A percentile compares a stretch with the other conserved stretches of the same genome.
Evolutionary conservation across 345 rosid genomes (phyloP).

Genomic region (Lepidium didymum): DNA sequence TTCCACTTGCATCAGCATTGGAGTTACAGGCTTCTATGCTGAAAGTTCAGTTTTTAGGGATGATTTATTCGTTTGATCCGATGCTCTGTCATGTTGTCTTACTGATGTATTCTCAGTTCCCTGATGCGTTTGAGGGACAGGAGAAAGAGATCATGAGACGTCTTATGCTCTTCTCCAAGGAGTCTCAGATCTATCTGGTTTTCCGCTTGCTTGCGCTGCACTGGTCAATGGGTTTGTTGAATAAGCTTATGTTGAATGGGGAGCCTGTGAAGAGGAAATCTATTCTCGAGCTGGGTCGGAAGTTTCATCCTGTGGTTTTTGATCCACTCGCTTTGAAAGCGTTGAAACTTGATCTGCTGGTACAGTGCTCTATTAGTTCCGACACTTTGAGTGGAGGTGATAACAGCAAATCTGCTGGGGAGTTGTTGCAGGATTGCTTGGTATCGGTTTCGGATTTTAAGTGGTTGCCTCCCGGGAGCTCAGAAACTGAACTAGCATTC

Average conservation of each 20-base stretch:
- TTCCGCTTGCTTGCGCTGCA: slow-evolving; percentile 81
- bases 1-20: slow-evolving; percentile 65
- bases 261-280: slow-evolving; percentile 48
- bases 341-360: slow-evolving; percentile 79
- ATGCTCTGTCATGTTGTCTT: slow-evolving; percentile 67
- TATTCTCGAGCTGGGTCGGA: slow-evolving; percentile 49
- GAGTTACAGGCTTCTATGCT: slow-evolving; percentile 88
- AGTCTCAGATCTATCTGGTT: slow-evolving; percentile 58
- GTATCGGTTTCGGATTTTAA: slow-evolving; percentile 75
- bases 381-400: slow-evolving; percentile 33
- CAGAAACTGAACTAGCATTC: slow-evolving; percentile 90
- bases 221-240: slow-evolving; percentile 70
- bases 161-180: slow-evolving; percentile 57
- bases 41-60: slow-evolving; percentile 83
- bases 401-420: slow-evolving; percentile 33
- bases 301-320: slow-evolving; percentile 72
- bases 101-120: slow-evolving; percentile 48
- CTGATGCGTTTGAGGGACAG: slow-evolving; percentile 73
- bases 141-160: slow-evolving; percentile 65
- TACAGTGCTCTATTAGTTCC: slow-evolving; percentile 50
- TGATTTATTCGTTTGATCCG: slow-evolving; percentile 84
- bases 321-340: slow-evolving; percentile 90
- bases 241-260: slow-evolving; percentile 37
- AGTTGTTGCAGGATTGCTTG: slow-evolving; percentile 59
- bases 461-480: slow-evolving; percentile 92